Evolutionary conservation across 768 basidiomycete species (phyloP).

Genomic region (Porphyrellus cyaneotinctus): DNA sequence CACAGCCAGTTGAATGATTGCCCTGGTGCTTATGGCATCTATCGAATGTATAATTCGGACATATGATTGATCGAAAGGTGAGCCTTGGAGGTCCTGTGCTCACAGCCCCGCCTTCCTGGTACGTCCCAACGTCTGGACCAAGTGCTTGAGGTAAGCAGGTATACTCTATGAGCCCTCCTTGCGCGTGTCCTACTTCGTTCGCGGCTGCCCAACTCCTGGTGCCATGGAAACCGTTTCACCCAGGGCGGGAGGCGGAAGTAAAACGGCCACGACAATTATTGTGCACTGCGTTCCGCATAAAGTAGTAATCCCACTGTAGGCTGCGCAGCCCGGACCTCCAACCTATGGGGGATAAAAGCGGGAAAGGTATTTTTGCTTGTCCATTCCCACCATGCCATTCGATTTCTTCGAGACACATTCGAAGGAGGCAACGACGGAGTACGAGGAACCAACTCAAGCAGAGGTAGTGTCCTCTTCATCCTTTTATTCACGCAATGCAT

Average conservation of each 20-base stretch:
- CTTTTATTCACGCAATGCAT: too few species aligned
- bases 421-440: not conserved
- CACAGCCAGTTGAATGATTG: not conserved
- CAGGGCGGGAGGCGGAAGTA: not conserved
- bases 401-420: not conserved
- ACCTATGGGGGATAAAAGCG: slow-evolving; percentile 7
- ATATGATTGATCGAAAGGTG: not conserved
- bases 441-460: slow-evolving; percentile 3
- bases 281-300: not conserved
- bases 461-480: slow-evolving; percentile 9
- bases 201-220: too few species aligned
- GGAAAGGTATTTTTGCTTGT: not conserved
- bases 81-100: not conserved
- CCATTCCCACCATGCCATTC: slow-evolving; percentile 2
- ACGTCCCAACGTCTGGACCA: too few species aligned
- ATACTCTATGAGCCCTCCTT: not conserved
- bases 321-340: not conserved
- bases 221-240: not conserved
- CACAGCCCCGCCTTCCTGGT: too few species aligned
- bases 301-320: too few species aligned
- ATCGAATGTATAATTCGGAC: not conserved
- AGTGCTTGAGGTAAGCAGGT: not conserved
- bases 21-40: too few species aligned
- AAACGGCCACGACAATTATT: not conserved
- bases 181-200: too few species aligned